A percentile compares a stretch with the other conserved stretches of the same genome.
These are phyloP conservation scores for Phytophthora citricola DNA, from an alignment of 352 stramenopile species.

Conservation along the genomic window DNA sequence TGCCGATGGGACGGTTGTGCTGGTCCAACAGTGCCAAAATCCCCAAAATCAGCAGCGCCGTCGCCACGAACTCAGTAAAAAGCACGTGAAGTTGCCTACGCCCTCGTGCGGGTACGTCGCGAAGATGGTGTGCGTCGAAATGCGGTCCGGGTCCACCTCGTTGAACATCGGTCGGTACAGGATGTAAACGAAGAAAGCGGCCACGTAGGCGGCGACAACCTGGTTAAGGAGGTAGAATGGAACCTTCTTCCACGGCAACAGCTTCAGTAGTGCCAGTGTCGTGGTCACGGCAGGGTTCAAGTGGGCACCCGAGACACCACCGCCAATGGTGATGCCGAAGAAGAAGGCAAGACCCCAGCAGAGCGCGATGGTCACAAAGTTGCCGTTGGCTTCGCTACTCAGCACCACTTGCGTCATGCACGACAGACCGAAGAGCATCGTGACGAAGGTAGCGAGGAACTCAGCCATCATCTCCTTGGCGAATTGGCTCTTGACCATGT, in stretches of 20 bases:
- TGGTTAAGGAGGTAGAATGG: slow-evolving; percentile 53
- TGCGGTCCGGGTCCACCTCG: slow-evolving; percentile 41
- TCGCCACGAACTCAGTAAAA: slow-evolving; percentile 48
- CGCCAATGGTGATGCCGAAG: slow-evolving; percentile 40
- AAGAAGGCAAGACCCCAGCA: slow-evolving; percentile 52
- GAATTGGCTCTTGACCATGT: slow-evolving; percentile 49
- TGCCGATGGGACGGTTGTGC: slow-evolving; percentile 73
- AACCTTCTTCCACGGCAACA: slow-evolving; percentile 52
- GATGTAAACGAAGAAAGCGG: slow-evolving; percentile 47
- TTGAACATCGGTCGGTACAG: slow-evolving; percentile 59
- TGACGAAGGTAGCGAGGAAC: slow-evolving; percentile 36
- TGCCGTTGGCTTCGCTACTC: slow-evolving; percentile 23
- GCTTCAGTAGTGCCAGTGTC: slow-evolving; percentile 34
- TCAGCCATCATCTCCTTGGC: slow-evolving; percentile 46
- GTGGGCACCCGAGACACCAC: slow-evolving; percentile 43
- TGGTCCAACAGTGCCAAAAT: slow-evolving; percentile 76
- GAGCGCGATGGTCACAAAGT: slow-evolving; percentile 41
- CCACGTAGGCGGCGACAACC: slow-evolving; percentile 41
- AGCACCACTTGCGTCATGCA: slow-evolving; percentile 30
- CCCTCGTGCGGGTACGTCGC: slow-evolving; percentile 41
- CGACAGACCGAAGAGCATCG: slow-evolving; percentile 34
- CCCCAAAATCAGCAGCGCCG: slow-evolving; percentile 60
- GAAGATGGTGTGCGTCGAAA: slow-evolving; percentile 41
- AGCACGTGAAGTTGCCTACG: slow-evolving; percentile 43
- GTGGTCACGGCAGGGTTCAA: slow-evolving; percentile 38